Conservation (phyloP, 768 basidiomycete species). For the Pholiota microspora region DNA sequence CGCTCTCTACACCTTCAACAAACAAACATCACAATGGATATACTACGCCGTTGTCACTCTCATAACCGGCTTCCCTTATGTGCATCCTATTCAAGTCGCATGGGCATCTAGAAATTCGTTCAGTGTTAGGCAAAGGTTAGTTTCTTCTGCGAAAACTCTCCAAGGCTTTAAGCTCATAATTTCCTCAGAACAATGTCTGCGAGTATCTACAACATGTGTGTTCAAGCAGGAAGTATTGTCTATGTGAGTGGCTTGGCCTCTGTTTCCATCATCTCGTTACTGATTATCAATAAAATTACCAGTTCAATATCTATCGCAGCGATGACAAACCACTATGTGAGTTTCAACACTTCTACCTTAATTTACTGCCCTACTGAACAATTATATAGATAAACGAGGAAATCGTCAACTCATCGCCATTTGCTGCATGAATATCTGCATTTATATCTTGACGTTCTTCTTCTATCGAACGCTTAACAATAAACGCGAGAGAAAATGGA, state of each 20-base stretch:
- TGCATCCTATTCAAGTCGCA: constrained; percentile 45
- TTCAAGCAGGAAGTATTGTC: constrained; percentile 18
- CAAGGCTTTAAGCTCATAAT: constrained; percentile 15
- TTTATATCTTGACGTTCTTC: constrained; percentile 49
- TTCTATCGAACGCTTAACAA: constrained; percentile 56
- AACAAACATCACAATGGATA: constrained; percentile 49
- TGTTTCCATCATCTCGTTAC: too few relatives aligned
- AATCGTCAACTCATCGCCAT: constrained; percentile 55
- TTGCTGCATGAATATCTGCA: constrained; percentile 48
- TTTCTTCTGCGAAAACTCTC: background rate
- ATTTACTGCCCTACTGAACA: background rate
- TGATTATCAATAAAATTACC: too few relatives aligned
- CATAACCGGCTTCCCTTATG: constrained; percentile 50
- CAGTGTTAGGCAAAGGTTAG: constrained; percentile 49
- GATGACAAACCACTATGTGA: constrained; percentile 46
- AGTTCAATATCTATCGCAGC: constrained; percentile 54
- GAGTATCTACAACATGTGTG: constrained; percentile 59
- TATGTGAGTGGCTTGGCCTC: background rate
- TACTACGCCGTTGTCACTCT: constrained; percentile 51
- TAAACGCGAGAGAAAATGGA: constrained; percentile 49
- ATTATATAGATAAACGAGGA: constrained; percentile 46
- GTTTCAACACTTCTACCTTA: constrained; percentile 3
- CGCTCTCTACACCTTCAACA: constrained; percentile 48
- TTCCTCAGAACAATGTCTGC: constrained; percentile 37
- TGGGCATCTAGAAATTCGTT: constrained; percentile 60